These are phyloP conservation scores for Fraxinus nigra DNA, from an alignment of 305 asterid species.

Conservation along the genomic window DNA sequence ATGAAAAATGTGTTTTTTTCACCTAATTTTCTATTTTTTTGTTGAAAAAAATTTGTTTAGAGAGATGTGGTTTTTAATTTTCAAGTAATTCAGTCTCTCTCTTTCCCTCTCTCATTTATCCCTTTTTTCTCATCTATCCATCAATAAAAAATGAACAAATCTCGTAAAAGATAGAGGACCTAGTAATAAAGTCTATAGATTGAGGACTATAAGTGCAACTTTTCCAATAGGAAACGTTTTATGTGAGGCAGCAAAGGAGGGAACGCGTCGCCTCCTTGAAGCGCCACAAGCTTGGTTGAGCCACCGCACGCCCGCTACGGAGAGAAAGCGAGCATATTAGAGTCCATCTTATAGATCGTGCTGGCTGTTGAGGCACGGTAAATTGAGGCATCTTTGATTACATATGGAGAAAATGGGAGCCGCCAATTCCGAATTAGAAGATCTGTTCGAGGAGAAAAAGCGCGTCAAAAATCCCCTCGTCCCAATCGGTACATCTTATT, in stretches of 20 bases:
- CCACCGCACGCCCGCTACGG: neutral
- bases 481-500: constrained; percentile 41
- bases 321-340: neutral
- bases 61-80: no score
- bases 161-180: no score
- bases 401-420: constrained; percentile 45
- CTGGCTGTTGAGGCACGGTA: neutral
- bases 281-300: neutral
- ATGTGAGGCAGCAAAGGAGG: neutral
- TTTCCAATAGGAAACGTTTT: neutral
- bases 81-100: no score
- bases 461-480: constrained; percentile 56
- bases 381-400: neutral
- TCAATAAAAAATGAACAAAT: no score
- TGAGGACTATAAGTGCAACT: no score
- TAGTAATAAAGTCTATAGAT: no score
- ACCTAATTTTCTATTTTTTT: no score
- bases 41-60: no score
- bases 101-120: no score
- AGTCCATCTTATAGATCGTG: neutral
- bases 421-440: constrained; percentile 41
- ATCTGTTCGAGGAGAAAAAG: constrained; percentile 44
- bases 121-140: no score
- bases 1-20: no score
- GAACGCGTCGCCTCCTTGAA: neutral